Base-by-base conservation (phyloP, 345 rosid genomes). In the Salix viminalis region DNA sequence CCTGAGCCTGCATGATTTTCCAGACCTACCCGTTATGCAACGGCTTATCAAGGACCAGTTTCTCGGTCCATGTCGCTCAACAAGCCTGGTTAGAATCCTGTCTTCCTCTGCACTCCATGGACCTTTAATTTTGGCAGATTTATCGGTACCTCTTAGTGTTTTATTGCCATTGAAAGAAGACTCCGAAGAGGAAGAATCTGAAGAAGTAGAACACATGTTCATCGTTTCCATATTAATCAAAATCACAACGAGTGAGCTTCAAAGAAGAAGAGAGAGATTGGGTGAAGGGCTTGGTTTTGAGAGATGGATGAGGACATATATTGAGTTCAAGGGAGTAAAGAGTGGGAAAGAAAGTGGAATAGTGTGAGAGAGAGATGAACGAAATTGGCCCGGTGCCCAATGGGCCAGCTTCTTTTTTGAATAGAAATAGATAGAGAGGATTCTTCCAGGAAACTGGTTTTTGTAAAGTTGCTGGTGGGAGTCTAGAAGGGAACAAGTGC, bases 61-160 rank as follows among this genome's bases (percentile, higher is more conserved):
- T 37, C 90, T 79, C 0, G 92, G 84, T 19, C 92, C 92, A 14
- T 86, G 85, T 50, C 81, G 78, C 21, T 87, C 89, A 6, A 90
- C 91, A 8, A 90, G 87, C 4, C 84, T 81, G 8, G 90, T 87
- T 69, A 90, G 76, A 69, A 88, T 81, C 86, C 84, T 77, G 78
- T 90, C 93, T 72, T 90, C 93, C 70, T 90, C 93, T 0, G 93
- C 89, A 46, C 93, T 90, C 93, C 93, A 90, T 0, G 93, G 93
- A 54, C 93, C 93, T 75, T 87, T 90, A 70, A 90, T 88, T 72
- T 83, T 69, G 23, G 84, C 89, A 16, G 76, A 60, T 48, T 75
- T 87, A 42, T 50, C 71, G 2, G 62, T 21, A 13, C 24, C 23
- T 58, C 86, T 77, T 3, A 80, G 62, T 3, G 72, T 68, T 70